Evolutionary conservation across 495 filamentous ascomycete species (phyloP), one percentile per base, ranked within the genome.

Genomic region (Barbatosphaeria neglecta): DNA sequence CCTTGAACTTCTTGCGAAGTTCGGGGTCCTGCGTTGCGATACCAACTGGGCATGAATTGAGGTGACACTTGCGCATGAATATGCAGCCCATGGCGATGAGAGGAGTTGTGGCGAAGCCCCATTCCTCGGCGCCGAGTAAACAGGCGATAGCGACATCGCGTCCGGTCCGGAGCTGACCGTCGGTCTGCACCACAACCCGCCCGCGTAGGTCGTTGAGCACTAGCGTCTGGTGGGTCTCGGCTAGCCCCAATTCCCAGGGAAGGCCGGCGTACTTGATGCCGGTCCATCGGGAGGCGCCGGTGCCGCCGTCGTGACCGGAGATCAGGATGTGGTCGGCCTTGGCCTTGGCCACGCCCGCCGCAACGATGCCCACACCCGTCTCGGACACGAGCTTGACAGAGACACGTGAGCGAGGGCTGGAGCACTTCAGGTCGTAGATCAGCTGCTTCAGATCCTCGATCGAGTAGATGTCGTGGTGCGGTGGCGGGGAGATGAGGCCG

Each of bases 251-350:
- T 64, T 99, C 92, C 92, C 92, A 99, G 9, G 92, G 93, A 35
- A 97, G 79, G 72, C 92, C 92, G 51, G 93, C 92, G 64, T 97
- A 97, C 68, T 97, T 97, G 79, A 99, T 99, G 69, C 92, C 92
- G 61, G 92, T 99, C 92, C 92, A 99, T 56, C 92, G 75, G 35
- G 92, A 97, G 49, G 92, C 92, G 74, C 92, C 92, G 55, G 92
- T 99, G 56, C 92, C 92, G 72, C 92, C 92, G 63, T 98, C 92
- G 56, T 98, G 92, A 47, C 92, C 93, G 28, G 93, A 97, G 56
- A 98, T 98, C 53, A 98, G 67, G 59, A 98, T 94, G 61, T 98
- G 92, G 56, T 98, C 92, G 46, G 92, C 89, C 72, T 96, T 96
- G 11, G 93, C 92, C 67, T 98, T 98, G 22, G 93, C 92, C 42